phyloP scores from a whole-genome alignment of 768 basidiomycete species.

The Dacryopinax spathularia region DNA sequence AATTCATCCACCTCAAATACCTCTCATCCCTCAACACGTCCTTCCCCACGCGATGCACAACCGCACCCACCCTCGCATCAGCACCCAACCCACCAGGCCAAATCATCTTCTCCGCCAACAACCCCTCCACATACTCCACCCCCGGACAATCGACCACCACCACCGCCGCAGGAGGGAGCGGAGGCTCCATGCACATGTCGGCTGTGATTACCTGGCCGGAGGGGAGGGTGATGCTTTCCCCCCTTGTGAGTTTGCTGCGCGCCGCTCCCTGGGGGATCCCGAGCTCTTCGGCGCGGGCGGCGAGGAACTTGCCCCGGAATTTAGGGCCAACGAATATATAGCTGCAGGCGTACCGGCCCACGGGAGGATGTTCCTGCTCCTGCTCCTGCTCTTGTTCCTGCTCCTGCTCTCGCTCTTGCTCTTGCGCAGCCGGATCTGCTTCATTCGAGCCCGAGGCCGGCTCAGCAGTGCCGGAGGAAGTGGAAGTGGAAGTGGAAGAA shows the following conservation, averaged over 20 bases:
- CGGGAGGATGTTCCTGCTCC: too few relatives aligned
- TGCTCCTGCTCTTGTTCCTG: conserved; percentile 3
- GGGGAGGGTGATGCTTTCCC: conserved; percentile 45
- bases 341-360: conserved; percentile 9
- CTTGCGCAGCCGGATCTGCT: too few relatives aligned
- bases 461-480: too few relatives aligned
- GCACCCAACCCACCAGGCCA: not conserved
- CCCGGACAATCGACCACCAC: conserved; percentile 63
- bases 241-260: conserved; percentile 47
- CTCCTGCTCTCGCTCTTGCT: too few relatives aligned
- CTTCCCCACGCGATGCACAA: conserved; percentile 55
- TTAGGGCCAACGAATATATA: conserved; percentile 34
- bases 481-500: too few relatives aligned
- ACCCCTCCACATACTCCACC: conserved; percentile 37
- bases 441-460: too few relatives aligned
- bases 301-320: conserved; percentile 57
- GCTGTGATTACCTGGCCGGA: conserved; percentile 23
- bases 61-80: conserved; percentile 32
- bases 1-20: conserved; percentile 59
- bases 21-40: conserved; percentile 53
- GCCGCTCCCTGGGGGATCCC: conserved; percentile 47
- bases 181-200: conserved; percentile 17
- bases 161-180: conserved; percentile 25
- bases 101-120: conserved; percentile 33
- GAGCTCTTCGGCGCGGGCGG: conserved; percentile 42